These are phyloP conservation scores for Austroboletus novae-zelandiae DNA, from an alignment of 1,284 basidiomycete genomes.

Conservation along the genomic window DNA sequence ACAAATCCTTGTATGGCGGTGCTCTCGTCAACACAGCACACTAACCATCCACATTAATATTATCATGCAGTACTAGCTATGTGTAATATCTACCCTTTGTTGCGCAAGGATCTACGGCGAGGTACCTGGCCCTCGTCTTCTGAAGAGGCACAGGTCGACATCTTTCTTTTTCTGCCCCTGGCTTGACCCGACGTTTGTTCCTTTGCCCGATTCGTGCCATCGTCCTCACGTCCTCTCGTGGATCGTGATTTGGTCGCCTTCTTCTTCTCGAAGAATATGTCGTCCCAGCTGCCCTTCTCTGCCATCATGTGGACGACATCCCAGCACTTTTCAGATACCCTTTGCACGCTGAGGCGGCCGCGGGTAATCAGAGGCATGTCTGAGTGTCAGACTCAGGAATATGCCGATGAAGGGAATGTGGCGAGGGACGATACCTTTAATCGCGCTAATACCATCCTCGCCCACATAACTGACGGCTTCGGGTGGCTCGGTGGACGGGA, in stretches of 20 bases:
- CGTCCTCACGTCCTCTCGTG: slow-evolving; percentile 50
- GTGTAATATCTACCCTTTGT: slow-evolving; percentile 8
- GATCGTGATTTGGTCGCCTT: slow-evolving; percentile 74
- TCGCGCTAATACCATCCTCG: slow-evolving; percentile 52
- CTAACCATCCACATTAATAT: background rate
- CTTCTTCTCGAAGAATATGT: slow-evolving; percentile 35
- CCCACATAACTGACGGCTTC: slow-evolving; percentile 65
- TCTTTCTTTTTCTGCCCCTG: slow-evolving; percentile 26
- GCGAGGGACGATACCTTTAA: slow-evolving; percentile 48
- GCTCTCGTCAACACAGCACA: background rate
- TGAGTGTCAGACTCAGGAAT: slow-evolving; percentile 19
- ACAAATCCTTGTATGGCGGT: background rate
- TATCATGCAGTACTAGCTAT: background rate
- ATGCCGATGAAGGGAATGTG: background rate
- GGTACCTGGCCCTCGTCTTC: slow-evolving; percentile 11
- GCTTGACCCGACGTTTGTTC: slow-evolving; percentile 56
- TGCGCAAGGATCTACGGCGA: slow-evolving; percentile 23
- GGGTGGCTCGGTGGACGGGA: slow-evolving; percentile 38
- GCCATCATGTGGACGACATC: slow-evolving; percentile 66
- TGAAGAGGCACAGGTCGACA: background rate
- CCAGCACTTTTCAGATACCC: slow-evolving; percentile 72
- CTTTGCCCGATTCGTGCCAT: slow-evolving; percentile 65
- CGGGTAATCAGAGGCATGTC: slow-evolving; percentile 82
- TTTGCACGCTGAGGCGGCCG: slow-evolving; percentile 87
- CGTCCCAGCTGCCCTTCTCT: slow-evolving; percentile 71